Evolutionary conservation across 2,329 filamentous ascomycete species (phyloP), one percentile per base, ranked within the genome.

Genomic region (Colletotrichum horii): DNA sequence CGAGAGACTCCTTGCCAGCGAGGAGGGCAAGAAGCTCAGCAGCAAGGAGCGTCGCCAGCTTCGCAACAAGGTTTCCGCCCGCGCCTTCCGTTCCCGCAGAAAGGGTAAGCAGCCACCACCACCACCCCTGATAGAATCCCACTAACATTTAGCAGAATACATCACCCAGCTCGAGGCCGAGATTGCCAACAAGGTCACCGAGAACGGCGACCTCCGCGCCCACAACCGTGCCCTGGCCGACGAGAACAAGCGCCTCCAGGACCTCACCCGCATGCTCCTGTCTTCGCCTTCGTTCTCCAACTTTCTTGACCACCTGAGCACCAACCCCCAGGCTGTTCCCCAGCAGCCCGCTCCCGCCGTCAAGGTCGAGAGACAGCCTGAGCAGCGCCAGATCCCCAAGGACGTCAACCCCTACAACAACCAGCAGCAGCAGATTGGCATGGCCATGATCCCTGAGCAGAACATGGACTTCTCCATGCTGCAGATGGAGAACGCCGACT

Each of bases 1-100:
- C 80, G 97, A 98, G 89, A 91, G 95, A 79, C 89, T 98, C 12
- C 89, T 98, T 26, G 95, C 95, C n/a, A 98, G 96, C 76, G 97
- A 99, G 81, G 96, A 98, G 86, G 97, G 96, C 81, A 99, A 99
- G 93, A 98, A 98, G 89, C 91, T 99, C n/a, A 97, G 93, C 86
- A 98, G 95, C 89, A 98, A 98, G 88, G 96, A 98, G 86, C 93
- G 97, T 76, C 93, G 97, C 79, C 97, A 98, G 85, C 91, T 99
- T n/a, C 93, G 97, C 78, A 99, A 99, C 91, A 99, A 99, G 87
- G 97, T 99, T 6, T 99, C 97, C 56, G 97, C 97, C 77, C 95
- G 97, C 79, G 96, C 96, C 67, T 99, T 99, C 92, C 94, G 97
- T 72, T 98, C 96, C n/a, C 91, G 97, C 80, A 94, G 97, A 90